Percentiles rank a stretch among this genome's conserved stretches.
These are phyloP conservation scores for Picochlorum sp. DNA, from an alignment of 139 green algal genomes.

Conservation along the genomic window DNA sequence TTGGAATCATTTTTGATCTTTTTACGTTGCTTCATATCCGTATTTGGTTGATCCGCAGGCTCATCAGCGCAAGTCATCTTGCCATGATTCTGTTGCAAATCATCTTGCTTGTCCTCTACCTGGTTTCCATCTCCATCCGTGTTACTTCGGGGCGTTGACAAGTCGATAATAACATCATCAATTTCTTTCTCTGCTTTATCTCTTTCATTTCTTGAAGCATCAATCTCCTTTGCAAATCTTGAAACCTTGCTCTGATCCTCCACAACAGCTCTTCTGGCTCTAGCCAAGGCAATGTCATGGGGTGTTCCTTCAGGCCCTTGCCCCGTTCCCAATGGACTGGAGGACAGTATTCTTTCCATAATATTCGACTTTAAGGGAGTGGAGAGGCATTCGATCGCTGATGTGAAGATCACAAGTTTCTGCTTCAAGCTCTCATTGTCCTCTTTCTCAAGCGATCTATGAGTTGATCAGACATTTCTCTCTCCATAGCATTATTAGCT, in stretches of 20 bases:
- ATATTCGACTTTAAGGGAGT: conserved; percentile 13
- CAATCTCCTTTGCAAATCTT: not conserved
- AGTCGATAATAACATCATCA: not conserved
- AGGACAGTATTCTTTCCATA: conserved; percentile 14
- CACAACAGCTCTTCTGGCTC: conserved; percentile 25
- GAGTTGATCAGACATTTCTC: conserved; percentile 43
- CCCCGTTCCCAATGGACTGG: conserved; percentile 1
- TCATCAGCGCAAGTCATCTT: no score
- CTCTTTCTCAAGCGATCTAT: conserved; percentile 23
- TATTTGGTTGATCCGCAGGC: no score
- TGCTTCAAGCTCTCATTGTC: conserved; percentile 24
- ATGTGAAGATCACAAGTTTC: conserved; percentile 22
- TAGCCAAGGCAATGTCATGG: conserved; percentile 34
- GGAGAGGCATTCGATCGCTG: conserved; percentile 10
- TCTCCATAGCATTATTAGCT: conserved; percentile 39
- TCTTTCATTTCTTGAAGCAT: not conserved
- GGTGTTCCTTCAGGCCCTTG: conserved; percentile 30
- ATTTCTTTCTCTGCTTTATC: not conserved
- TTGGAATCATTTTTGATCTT: no score
- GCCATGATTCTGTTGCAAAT: no score
- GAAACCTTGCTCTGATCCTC: conserved; percentile 9
- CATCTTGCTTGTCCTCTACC: no score
- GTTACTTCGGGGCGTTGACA: no score
- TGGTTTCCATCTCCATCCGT: no score
- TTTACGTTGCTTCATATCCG: no score